These are phyloP conservation scores for Apiotrichum sp. DNA, from an alignment of 1,284 basidiomycete genomes.

Conservation along the genomic window DNA sequence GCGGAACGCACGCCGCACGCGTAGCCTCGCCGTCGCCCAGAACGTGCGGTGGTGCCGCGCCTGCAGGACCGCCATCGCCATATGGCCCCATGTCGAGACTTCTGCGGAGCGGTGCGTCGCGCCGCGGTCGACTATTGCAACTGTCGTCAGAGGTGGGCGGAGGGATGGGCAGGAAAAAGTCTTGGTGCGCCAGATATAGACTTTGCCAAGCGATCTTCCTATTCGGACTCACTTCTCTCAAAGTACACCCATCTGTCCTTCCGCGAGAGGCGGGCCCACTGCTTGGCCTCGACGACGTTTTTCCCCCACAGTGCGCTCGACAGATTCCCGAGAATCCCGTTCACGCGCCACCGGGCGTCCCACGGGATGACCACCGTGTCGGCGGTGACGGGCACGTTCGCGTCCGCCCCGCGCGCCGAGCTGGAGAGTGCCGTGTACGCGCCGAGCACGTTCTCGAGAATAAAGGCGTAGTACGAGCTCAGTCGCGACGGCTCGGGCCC, in stretches of 20 bases:
- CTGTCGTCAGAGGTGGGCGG: conserved; percentile 6
- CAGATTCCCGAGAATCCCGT: conserved; percentile 12
- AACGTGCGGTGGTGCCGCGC: conserved; percentile 20
- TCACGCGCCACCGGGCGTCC: conserved; percentile 20
- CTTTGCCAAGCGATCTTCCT: background rate
- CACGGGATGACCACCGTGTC: conserved; percentile 21
- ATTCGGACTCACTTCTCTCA: conserved; percentile 14
- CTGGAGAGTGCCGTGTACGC: conserved; percentile 3
- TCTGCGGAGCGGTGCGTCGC: conserved; percentile 21
- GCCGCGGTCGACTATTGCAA: conserved; percentile 28
- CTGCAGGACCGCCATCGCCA: conserved; percentile 23
- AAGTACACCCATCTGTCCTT: conserved; percentile 16
- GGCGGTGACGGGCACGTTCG: conserved; percentile 1
- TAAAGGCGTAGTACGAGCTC: conserved; percentile 23
- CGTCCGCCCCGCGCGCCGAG: background rate
- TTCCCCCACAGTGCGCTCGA: conserved; percentile 18
- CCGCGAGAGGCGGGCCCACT: conserved; percentile 10
- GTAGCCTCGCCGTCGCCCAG: conserved; percentile 17
- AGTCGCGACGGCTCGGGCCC: conserved; percentile 14
- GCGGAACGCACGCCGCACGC: conserved; percentile 5
- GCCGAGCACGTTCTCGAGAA: conserved; percentile 20
- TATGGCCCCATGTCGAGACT: conserved; percentile 27
- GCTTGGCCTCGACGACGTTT: conserved; percentile 14
- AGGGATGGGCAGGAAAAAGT: too few species aligned
- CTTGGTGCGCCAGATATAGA: too few species aligned